These are phyloP conservation scores for Syncephalastrum racemosum DNA, from an alignment of 371 early-diverging fungal genomes.

Conservation along the genomic window DNA sequence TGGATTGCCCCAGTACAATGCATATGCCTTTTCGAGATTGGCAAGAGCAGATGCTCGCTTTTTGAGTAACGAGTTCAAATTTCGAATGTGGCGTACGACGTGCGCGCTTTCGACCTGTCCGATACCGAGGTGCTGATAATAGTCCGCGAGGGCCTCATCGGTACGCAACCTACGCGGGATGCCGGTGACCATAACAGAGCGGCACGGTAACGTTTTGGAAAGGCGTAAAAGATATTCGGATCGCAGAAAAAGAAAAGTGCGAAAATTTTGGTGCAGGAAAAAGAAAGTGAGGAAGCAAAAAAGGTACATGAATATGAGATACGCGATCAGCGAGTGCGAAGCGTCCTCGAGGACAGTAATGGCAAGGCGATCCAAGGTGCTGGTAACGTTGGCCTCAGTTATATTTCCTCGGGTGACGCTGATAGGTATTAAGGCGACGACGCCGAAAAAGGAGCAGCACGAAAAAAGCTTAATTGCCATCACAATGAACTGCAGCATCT, in stretches of 20 bases:
- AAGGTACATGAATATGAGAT: constrained; percentile 54
- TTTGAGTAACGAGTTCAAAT: constrained; percentile 29
- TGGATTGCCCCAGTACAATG: constrained; percentile 50
- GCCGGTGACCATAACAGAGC: constrained; percentile 59
- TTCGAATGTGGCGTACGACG: constrained; percentile 52
- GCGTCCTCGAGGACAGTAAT: constrained; percentile 30
- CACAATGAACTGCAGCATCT: constrained; percentile 45
- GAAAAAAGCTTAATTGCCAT: constrained; percentile 50
- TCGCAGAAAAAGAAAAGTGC: constrained; percentile 44
- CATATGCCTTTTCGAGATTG: constrained; percentile 42
- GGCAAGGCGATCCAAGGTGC: constrained; percentile 24
- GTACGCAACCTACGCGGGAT: constrained; percentile 46
- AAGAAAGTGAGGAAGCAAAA: constrained; percentile 53
- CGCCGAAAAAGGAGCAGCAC: constrained; percentile 38
- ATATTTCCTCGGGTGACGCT: constrained; percentile 27
- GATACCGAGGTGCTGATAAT: constrained; percentile 49
- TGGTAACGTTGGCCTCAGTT: constrained; percentile 8
- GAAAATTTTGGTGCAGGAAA: constrained; percentile 51
- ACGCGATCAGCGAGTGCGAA: constrained; percentile 47
- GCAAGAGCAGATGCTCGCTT: constrained; percentile 35
- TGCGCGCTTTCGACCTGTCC: constrained; percentile 55
- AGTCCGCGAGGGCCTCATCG: constrained; percentile 49
- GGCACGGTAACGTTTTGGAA: constrained; percentile 37
- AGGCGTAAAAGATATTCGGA: constrained; percentile 45
- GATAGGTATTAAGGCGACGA: constrained; percentile 38